These are phyloP conservation scores for Elaeis guineensis DNA, from an alignment of 176 grass and related monocot genomes.

Conservation along the genomic window DNA sequence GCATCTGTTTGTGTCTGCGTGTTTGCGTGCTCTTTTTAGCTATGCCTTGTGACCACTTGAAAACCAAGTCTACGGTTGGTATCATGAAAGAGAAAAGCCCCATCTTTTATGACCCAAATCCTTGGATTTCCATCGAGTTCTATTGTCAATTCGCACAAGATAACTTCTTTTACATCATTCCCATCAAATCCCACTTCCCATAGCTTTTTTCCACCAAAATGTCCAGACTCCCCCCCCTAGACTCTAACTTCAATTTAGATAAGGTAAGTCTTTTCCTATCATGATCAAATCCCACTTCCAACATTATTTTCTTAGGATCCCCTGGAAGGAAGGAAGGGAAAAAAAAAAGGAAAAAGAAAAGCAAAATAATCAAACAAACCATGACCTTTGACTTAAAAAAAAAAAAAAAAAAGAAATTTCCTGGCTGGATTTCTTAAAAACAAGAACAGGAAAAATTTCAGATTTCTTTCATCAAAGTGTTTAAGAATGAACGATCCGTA, in stretches of 20 bases:
- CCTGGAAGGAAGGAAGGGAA: too few species aligned
- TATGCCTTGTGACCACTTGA: conserved; percentile 1
- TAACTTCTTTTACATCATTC: conserved; percentile 14
- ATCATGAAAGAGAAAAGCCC: neutral
- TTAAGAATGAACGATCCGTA: conserved; percentile 8
- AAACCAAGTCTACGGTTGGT: neutral
- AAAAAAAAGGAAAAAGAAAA: neutral
- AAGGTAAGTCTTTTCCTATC: neutral
- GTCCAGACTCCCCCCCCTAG: neutral
- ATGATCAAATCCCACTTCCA: neutral
- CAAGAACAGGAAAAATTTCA: conserved; percentile 1
- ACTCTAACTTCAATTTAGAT: conserved; percentile 27
- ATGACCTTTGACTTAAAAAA: too few species aligned
- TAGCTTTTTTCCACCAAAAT: conserved; percentile 15
- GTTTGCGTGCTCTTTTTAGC: too few species aligned
- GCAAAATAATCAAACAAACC: neutral
- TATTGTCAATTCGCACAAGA: conserved; percentile 27
- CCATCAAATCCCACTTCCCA: conserved; percentile 8
- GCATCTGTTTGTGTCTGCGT: too few species aligned
- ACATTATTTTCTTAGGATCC: neutral
- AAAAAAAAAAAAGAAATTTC: too few species aligned
- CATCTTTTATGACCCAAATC: neutral
- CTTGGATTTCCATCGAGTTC: conserved; percentile 5
- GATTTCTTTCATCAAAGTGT: neutral
- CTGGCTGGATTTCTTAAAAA: neutral